Base-by-base conservation (phyloP, 768 basidiomycete species). In the Sarcodon sp. region DNA sequence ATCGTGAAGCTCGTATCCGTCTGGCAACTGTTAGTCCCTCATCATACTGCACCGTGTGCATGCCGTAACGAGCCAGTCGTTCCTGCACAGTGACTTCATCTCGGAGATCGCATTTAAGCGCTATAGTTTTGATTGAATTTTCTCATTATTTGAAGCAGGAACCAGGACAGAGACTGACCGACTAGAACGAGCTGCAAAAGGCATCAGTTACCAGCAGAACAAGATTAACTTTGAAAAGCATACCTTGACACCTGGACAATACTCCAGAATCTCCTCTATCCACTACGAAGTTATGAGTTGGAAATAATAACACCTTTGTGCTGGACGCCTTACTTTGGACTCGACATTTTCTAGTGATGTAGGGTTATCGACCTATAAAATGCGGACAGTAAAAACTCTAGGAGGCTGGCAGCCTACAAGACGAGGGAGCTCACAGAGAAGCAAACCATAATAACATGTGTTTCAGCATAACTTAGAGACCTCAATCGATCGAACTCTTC, bases 341-440 rank as follows among this genome's bases (percentile, higher is more conserved):
- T 94, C 91, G n/a, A 96, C 81, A 57, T 98, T 98, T 57, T 96
- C 94, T 53, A 98, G 66, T 31, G 92, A 96, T n/a, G 77, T 76
- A 7, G 93, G 94, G 54, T 91, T 92, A 61, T 98, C 94, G 33
- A 94, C 83, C 86, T 88, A 54, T 7, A 12, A 13, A 27, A 33
- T 45, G 6, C 13, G 5, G 13, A 7, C 31, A 43, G 50, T 33
- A 48, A 49, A 34, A 16, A 60, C 51, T 34, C 21, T 59, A 48
- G 52, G 13, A 27, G 33, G 27, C 39, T 15, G 8, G 39, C 2
- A 41, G 8, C 35, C 49, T 13, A 21, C 38, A 13, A 27, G 5
- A 45, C 18, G 33, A 43, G 10, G 35, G 33, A 8, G 67, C 79
- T 49, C 53, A 89, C 90, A 35, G 93, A 94, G 63, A 96, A 97